A percentile compares a stretch with the other conserved stretches of the same genome.
These are phyloP conservation scores for Suillus spraguei DNA, from an alignment of 768 basidiomycete species.

Conservation along the genomic window DNA sequence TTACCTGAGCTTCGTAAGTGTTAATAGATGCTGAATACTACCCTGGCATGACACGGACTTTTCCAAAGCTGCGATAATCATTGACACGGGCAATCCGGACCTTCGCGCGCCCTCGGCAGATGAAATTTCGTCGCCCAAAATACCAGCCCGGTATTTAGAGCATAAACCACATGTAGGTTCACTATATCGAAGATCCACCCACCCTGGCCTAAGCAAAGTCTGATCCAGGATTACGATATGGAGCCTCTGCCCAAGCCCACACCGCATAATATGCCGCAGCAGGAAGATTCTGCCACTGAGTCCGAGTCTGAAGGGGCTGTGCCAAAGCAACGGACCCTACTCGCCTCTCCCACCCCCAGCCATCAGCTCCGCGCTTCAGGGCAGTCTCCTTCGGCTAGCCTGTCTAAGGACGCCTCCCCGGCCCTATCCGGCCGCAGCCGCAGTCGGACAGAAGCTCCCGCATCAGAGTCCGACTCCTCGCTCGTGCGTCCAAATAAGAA, in stretches of 20 bases:
- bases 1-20: constrained; percentile 64
- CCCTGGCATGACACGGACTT: constrained; percentile 16
- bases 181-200: constrained; percentile 10
- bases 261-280: constrained; percentile 17
- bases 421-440: constrained; percentile 22
- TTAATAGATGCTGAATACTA: constrained; percentile 10
- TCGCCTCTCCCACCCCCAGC: constrained; percentile 19
- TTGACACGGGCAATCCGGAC: constrained; percentile 47
- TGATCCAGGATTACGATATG: constrained; percentile 10
- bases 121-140: constrained; percentile 17
- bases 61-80: constrained; percentile 51
- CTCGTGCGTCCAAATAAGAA: constrained; percentile 54
- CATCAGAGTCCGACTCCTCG: constrained; percentile 54
- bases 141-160: constrained; percentile 5
- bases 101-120: constrained; percentile 32
- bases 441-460: constrained; percentile 25
- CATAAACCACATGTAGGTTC: constrained; percentile 24
- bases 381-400: constrained; percentile 18
- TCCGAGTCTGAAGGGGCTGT: constrained; percentile 22
- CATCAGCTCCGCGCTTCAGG: constrained; percentile 19
- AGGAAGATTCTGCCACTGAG: constrained; percentile 32
- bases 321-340: constrained; percentile 12
- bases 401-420: constrained; percentile 18
- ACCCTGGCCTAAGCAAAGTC: background rate
- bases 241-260: constrained; percentile 14